Base-by-base conservation (phyloP, 805 yeast genomes). In the Cyberlindnera xylosilytica region DNA sequence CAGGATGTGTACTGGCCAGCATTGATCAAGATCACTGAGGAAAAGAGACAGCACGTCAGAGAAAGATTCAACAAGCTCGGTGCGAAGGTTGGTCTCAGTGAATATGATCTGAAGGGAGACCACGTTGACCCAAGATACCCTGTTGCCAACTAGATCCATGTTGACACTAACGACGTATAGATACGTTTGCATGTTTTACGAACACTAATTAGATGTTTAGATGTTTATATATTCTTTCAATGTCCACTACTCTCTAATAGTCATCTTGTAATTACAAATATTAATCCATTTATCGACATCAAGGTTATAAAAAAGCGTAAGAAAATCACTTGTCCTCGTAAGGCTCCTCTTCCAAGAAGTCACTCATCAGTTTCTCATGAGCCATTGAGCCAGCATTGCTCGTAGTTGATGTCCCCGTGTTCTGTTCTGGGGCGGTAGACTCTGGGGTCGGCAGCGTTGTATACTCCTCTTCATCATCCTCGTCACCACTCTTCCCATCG, bases 1-100 rank as follows among this genome's bases (percentile, higher is more conserved):
- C 98, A 93, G 55, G 78, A 74, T 4, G 64, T 70, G 20, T 93
- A 93, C 65, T 93, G 93, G 93, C 82, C 83, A 3, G 73, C 72
- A 32, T 64, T 91, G 70, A 68, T 70, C 38, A 71, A 76, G 52
- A 74, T 86, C 53, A 77, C 95, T 1, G 68, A 68, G 22, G 66
- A 63, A 23, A 84, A 79, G 56, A 79, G 81, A 55, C 60, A 61
- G n/a, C 76, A 71, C 41, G 89, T 87, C 63, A 66, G 82, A 65
- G 68, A 74, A 41, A 74, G 91, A 54, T 93, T 82, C 58, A 71
- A 78, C 36, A 72, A 73, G 53, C 81, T 87, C 49, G 97, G 97
- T 26, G 61, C 65, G 22, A 64, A 65, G 17, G 73, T 87, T 29
- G 99, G 98, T 3, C 73, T 88, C 47, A 81, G 91, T 57, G 99